Evolutionary conservation across 1,139 yeast genomes (phyloP), one percentile per base, ranked within the genome.

Genomic region (Schwanniomyces etchellsii): DNA sequence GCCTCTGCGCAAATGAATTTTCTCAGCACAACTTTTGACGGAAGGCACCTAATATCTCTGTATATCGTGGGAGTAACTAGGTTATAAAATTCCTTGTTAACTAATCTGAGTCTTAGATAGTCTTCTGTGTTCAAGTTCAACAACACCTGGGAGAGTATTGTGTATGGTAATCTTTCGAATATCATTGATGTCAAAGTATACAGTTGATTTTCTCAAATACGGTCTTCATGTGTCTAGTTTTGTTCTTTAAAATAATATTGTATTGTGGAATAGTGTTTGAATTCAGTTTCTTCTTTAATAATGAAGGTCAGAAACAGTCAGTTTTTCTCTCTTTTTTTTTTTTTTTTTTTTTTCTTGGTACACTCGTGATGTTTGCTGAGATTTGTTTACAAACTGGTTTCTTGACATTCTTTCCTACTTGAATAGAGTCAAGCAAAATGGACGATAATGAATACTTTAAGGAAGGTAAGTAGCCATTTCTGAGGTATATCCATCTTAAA

Each of bases 391-490:
- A n/a, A n/a, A n/a, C n/a, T n/a, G n/a, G n/a, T n/a, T n/a, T n/a
- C n/a, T n/a, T n/a, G n/a, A n/a, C n/a, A n/a, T n/a, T n/a, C n/a
- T n/a, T n/a, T n/a, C n/a, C n/a, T n/a, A n/a, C n/a, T n/a, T n/a
- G n/a, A n/a, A n/a, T n/a, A n/a, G n/a, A n/a, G n/a, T n/a, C n/a
- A n/a, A n/a, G n/a, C n/a, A 26, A 16, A 31, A 52, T 52, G 56
- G 52, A 51, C 27, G 46, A 40, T 24, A 44, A 47, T 27, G 35
- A 41, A 18, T 52, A 52, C 37, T 44, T 51, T 21, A 44, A 44
- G 28, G 51, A 48, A 25, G 55, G 57, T 50, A 42, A 26, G 57
- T 46, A 28, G 10, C 11, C 20, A 17, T 16, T 16, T 23, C n/a
- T 18, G n/a, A n/a, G n/a, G n/a, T 9, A 10, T 9, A 10, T 9